These are phyloP conservation scores for Fomitopsis palustris DNA, from an alignment of 1,284 basidiomycete species.

Conservation along the genomic window DNA sequence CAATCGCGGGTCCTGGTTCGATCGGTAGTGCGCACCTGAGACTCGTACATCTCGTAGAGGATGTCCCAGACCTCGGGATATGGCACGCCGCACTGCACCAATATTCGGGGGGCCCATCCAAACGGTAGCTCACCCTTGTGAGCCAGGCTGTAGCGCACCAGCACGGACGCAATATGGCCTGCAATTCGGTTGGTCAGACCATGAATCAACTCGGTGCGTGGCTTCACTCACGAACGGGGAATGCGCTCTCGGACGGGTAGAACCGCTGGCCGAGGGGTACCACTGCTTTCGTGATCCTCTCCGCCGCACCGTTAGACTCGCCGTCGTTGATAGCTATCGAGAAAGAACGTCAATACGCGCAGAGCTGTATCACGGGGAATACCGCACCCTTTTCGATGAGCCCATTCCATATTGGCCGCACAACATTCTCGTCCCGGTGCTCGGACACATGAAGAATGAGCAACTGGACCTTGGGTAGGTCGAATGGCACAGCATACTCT, in stretches of 20 bases:
- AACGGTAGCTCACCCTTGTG: constrained; percentile 56
- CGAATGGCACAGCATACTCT: constrained; percentile 85
- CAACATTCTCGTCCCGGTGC: constrained; percentile 81
- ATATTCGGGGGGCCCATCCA: constrained; percentile 79
- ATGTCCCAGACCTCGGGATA: constrained; percentile 81
- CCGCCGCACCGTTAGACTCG: constrained; percentile 50
- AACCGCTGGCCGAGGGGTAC: constrained; percentile 78
- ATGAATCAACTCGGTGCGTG: constrained; percentile 6
- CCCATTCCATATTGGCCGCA: constrained; percentile 85
- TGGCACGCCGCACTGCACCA: constrained; percentile 76
- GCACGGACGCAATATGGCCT: constrained; percentile 68
- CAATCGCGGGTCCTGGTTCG: no score
- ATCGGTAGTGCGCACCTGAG: constrained; percentile 58
- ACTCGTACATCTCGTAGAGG: constrained; percentile 84
- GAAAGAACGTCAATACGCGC: not conserved
- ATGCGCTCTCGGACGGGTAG: constrained; percentile 89
- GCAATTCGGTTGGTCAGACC: not conserved
- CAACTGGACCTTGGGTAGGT: constrained; percentile 82
- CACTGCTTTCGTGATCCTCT: constrained; percentile 61
- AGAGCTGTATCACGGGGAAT: not conserved
- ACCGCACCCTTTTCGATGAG: constrained; percentile 76
- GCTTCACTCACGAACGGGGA: constrained; percentile 69
- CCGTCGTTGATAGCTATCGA: constrained; percentile 46
- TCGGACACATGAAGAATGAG: constrained; percentile 93
- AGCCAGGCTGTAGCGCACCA: constrained; percentile 67